Evolutionary conservation across 2,329 filamentous ascomycete species (phyloP), one percentile per base, ranked within the genome.

Genomic region (Talaromyces sp.): DNA sequence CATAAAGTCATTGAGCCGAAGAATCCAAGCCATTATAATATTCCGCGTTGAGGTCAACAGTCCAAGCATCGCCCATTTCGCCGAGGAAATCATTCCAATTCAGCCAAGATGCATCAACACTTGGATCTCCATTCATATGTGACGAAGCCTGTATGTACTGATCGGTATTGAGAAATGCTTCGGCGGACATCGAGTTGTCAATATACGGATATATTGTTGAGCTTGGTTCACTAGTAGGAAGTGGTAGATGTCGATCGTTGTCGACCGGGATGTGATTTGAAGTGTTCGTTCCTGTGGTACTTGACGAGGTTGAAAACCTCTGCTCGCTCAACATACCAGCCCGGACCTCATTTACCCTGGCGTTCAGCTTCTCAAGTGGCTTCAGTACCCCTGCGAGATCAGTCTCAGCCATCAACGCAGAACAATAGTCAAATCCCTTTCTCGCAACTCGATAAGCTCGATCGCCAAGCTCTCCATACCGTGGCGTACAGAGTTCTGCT

Each of bases 1-100:
- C 22, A n/a, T 13, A 46, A 8, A 33, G 17, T 35, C 19, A 52
- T n/a, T 25, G 8, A 25, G 33, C 13, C 21, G 33, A 36, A n/a
- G 35, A 28, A 13, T 52, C 15, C 35, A 37, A 19, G 33, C 33
- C 17, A 3, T 52, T 37, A 17, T 52, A 22, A 17, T 36, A 52
- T 7, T 37, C 35, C 2, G 48, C n/a, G 48, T 25, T 39, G 13
- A 33, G 35, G 21, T 22, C 15, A 10, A 28, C 9, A 10, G 33
- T 39, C 48, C 48, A 52, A 39, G 19, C 13, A 28, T 52, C 48
- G 19, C 48, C 48, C 35, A 52, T 52, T 33, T 52, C 48, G 2
- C 33, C 33, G 5, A 52, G 33, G 21, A 52, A 52, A n/a, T n/a
- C 33, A 39, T 52, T 52, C 48, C 48, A 52, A 39, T 52, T 52